Evolutionary conservation across 441 rosid genomes (phyloP), one percentile per base, ranked within the genome.

Genomic region (Aquilaria agallochum): DNA sequence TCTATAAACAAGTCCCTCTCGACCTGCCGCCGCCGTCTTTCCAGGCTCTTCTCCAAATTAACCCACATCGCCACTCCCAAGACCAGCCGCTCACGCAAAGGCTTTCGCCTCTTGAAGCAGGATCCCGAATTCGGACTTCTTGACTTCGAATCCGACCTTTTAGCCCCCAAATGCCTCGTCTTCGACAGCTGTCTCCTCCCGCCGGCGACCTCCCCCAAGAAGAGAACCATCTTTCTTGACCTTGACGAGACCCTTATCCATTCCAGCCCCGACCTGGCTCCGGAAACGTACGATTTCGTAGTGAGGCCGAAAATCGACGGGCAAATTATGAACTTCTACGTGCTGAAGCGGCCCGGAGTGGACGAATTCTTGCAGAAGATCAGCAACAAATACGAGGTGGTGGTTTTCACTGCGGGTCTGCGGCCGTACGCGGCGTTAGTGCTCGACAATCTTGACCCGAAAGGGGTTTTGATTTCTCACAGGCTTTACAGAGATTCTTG

Each of bases 181-280:
- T 68, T 65, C 8, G 83, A 76, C 33, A 33, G 31, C 11, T 55
- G 34, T 59, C 52, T 14, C 54, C 76, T 82, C 20, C 42, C 42
- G 0, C 84, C 84, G 0, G 13, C 72, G 69, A 64, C 58, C 31
- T 72, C 77, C 0, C 49, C 75, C 0, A 50, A 54, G 31, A 89
- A 81, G 68, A 83, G 60, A 61, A 94, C 97, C 4, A 79, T 88
- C 13, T 83, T 90, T 67, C 85, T 94, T 11, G 98, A 94, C 69
- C 95, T 94, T 1, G 98, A 94, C 61, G 96, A 94, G 67, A 94
- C 96, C 0, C 74, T 89, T 11, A 76, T 90, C 15, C 98, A 94
- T 63, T 87, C 97, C 12, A 75, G 76, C 20, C 58, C 89, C 6
- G 91, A 84, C 75, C 93, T 88, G 8, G 92, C 96, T 4, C 73